These are phyloP conservation scores for Rutstroemia sp. DNA, from an alignment of 2,329 filamentous ascomycete genomes.

Conservation along the genomic window DNA sequence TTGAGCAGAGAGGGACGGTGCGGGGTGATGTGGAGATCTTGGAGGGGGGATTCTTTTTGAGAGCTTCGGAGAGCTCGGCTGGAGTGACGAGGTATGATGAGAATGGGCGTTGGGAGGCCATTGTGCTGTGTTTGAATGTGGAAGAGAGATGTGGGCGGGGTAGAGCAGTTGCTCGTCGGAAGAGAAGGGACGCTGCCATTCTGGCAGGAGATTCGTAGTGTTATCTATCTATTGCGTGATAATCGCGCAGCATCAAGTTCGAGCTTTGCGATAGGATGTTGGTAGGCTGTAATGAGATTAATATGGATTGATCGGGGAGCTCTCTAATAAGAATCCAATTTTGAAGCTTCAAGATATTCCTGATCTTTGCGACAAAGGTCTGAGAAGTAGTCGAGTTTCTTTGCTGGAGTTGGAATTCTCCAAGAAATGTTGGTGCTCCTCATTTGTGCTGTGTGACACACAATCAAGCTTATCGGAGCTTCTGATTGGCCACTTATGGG, in stretches of 20 bases:
- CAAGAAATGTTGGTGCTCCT: not conserved
- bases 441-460: not conserved
- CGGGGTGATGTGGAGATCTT: constrained; percentile 75
- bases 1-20: constrained; percentile 81
- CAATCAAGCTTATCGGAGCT: not conserved
- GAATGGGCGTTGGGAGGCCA: not conserved
- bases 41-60: constrained; percentile 74
- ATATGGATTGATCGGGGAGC: not conserved
- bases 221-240: constrained; percentile 5
- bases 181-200: constrained; percentile 22
- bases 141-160: constrained; percentile 8
- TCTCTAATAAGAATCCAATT: not conserved
- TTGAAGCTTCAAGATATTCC: not conserved
- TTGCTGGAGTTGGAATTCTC: too few species aligned
- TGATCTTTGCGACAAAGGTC: not conserved
- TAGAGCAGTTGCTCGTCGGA: constrained; percentile 14
- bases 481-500: not conserved
- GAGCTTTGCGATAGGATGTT: not conserved
- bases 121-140: constrained; percentile 1
- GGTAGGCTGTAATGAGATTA: not conserved
- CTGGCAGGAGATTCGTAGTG: constrained; percentile 19
- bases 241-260: not conserved
- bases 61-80: constrained; percentile 69
- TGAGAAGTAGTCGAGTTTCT: too few species aligned
- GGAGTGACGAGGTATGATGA: constrained; percentile 74